A percentile compares a stretch with the other conserved stretches of the same genome.
phyloP scores from a whole-genome alignment of 768 basidiomycete species.

The Chlorophyllum brunneum region DNA sequence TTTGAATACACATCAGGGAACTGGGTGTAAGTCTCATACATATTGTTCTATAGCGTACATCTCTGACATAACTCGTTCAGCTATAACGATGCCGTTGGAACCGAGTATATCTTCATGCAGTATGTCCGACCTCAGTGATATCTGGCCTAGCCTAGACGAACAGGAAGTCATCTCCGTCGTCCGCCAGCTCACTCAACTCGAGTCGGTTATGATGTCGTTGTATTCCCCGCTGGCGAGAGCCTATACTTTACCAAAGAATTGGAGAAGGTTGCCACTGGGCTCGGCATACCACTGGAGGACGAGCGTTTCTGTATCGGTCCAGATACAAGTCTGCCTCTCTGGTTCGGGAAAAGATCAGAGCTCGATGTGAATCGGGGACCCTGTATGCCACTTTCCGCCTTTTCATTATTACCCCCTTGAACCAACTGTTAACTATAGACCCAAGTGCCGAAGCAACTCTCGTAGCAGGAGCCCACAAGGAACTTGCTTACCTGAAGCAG shows the following conservation, averaged over 20 bases:
- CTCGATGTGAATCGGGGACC: constrained; percentile 49
- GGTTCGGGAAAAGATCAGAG: constrained; percentile 47
- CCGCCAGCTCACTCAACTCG: constrained; percentile 34
- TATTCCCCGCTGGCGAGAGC: constrained; percentile 40
- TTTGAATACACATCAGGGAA: no score
- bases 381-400: constrained; percentile 38
- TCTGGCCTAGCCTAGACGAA: constrained; percentile 28
- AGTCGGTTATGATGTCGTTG: constrained; percentile 37
- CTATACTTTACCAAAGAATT: constrained; percentile 40
- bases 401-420: constrained; percentile 18
- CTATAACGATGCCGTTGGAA: constrained; percentile 23
- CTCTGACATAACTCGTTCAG: constrained; percentile 32
- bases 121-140: constrained; percentile 28
- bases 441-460: constrained; percentile 39
- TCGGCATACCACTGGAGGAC: constrained; percentile 33
- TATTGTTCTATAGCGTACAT: no score
- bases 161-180: constrained; percentile 29
- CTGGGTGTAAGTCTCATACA: no score
- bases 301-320: constrained; percentile 43
- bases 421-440: constrained; percentile 35
- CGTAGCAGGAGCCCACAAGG: constrained; percentile 38
- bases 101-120: constrained; percentile 35
- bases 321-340: constrained; percentile 38
- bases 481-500: constrained; percentile 40
- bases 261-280: constrained; percentile 28